Base-by-base conservation (phyloP, 164 flowering plant genomes). In the Umbilicus rupestris region DNA sequence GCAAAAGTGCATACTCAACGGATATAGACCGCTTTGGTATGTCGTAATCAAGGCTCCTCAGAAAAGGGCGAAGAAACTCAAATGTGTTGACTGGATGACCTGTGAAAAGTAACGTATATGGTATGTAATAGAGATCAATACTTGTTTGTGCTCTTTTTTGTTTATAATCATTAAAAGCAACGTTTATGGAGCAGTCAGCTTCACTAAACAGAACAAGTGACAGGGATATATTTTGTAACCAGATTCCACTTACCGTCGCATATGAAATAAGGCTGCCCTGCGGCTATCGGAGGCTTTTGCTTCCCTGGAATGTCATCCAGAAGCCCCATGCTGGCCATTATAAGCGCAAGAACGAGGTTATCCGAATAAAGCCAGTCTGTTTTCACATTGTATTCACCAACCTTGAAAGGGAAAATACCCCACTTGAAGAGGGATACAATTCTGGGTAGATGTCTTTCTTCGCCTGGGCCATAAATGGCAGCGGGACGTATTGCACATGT, bases 401-500 rank as follows among this genome's bases (percentile, higher is more conserved):
- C 74, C 75, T 72, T 87, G 75, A 87, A 94, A 33, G 72, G 70
- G 26, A 84, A 39, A 64, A 94, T 75, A 30, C 97, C 99, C 71
- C 80, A 68, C 77, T 88, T 89, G 22, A 94, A 88, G 30, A 89
- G 68, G 59, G 82, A 81, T 3, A 94, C 66, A 45, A 94, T 86
- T 81, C 96, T 80, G 0, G 96, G 96, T 26, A 94, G 70, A 72
- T 89, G 95, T 72, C 97, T 84, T 68, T 94, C 96, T 85, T 94
- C 99, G 68, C 97, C 96, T 5, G 99, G 99, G 44, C 99, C 97
- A 76, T 91, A 94, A 17, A 91, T 91, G 68, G 89, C 97, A 73
- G 96, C 97, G 22, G 99, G 92, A 69, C 99, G 97, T 24, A 94
- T 71, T 3, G 90, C 97, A 81, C 99, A 94, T 26, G 99, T 82